Percentiles rank a stretch among this genome's conserved stretches.
These are phyloP conservation scores for Suillus subluteus DNA, from an alignment of 768 basidiomycete genomes.

Conservation along the genomic window DNA sequence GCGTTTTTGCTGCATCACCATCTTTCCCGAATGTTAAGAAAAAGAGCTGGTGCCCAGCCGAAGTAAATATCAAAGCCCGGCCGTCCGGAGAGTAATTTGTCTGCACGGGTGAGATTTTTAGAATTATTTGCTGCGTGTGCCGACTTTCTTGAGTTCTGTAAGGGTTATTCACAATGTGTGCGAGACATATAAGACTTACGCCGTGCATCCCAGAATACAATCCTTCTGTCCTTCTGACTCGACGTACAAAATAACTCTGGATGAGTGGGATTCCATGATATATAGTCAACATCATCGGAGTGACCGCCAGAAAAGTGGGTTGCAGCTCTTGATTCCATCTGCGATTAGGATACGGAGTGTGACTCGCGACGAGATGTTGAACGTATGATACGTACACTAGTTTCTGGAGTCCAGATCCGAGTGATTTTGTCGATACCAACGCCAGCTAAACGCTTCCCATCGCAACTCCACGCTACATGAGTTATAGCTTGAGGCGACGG, in stretches of 20 bases:
- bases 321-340: conserved; percentile 77
- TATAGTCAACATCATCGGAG: conserved; percentile 77
- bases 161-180: conserved; percentile 14
- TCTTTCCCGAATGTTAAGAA: conserved; percentile 62
- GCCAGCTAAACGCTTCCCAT: conserved; percentile 80
- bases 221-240: conserved; percentile 71
- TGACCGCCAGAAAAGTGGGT: conserved; percentile 71
- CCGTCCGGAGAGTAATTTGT: conserved; percentile 78
- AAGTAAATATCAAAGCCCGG: conserved; percentile 62
- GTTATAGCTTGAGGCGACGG: conserved; percentile 66
- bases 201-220: conserved; percentile 86
- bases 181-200: conserved; percentile 48
- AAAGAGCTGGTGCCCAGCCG: conserved; percentile 61
- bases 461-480: conserved; percentile 84
- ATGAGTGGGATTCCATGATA: conserved; percentile 86
- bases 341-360: background rate
- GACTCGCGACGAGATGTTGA: background rate
- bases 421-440: conserved; percentile 81
- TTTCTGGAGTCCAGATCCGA: conserved; percentile 79
- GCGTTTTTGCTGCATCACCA: conserved; percentile 54
- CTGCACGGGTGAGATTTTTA: conserved; percentile 66
- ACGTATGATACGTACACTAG: conserved; percentile 56
- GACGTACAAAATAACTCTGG: conserved; percentile 84
- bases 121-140: conserved; percentile 57
- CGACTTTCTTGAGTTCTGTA: conserved; percentile 59